These are phyloP conservation scores for Cyclotella sp. DNA, from an alignment of 108 stramenopile species.

Conservation along the genomic window DNA sequence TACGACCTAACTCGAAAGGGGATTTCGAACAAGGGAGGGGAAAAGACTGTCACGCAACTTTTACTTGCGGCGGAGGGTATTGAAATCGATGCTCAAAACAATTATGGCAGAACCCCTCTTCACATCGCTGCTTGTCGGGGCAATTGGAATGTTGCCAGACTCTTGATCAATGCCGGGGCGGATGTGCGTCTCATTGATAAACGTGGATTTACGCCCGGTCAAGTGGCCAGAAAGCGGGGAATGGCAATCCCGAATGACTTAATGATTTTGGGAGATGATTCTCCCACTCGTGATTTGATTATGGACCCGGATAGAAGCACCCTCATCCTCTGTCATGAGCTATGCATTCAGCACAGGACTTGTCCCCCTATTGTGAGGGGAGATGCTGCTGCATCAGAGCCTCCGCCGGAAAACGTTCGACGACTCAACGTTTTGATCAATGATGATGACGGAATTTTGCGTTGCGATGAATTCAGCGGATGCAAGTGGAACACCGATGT, in stretches of 20 bases:
- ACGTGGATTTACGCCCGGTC: slow-evolving; percentile 81
- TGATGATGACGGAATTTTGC: slow-evolving; percentile 80
- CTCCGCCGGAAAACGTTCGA: slow-evolving; percentile 89
- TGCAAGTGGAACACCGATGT: slow-evolving; percentile 78
- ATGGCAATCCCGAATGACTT: slow-evolving; percentile 85
- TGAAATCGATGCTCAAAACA: slow-evolving; percentile 82
- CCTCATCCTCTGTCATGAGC: slow-evolving; percentile 78
- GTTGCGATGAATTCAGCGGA: slow-evolving; percentile 72
- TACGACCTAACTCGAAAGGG: slow-evolving; percentile 59
- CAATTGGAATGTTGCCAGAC: slow-evolving; percentile 82
- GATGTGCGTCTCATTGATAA: slow-evolving; percentile 65
- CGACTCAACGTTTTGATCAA: slow-evolving; percentile 84
- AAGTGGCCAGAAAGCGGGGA: slow-evolving; percentile 80
- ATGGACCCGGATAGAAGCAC: slow-evolving; percentile 85
- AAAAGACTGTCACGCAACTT: slow-evolving; percentile 60
- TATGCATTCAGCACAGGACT: slow-evolving; percentile 80
- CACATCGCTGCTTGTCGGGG: slow-evolving; percentile 81
- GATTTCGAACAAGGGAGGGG: slow-evolving; percentile 25
- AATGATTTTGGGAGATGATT: slow-evolving; percentile 57
- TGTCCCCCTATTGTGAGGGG: slow-evolving; percentile 87
- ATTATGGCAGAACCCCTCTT: slow-evolving; percentile 80
- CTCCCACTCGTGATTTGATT: slow-evolving; percentile 78
- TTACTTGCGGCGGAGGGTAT: slow-evolving; percentile 69
- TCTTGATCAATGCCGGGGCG: slow-evolving; percentile 74
- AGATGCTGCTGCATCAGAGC: slow-evolving; percentile 59